Evolutionary conservation across 139 green algal species (phyloP).

Genomic region (Eudorina sp.): DNA sequence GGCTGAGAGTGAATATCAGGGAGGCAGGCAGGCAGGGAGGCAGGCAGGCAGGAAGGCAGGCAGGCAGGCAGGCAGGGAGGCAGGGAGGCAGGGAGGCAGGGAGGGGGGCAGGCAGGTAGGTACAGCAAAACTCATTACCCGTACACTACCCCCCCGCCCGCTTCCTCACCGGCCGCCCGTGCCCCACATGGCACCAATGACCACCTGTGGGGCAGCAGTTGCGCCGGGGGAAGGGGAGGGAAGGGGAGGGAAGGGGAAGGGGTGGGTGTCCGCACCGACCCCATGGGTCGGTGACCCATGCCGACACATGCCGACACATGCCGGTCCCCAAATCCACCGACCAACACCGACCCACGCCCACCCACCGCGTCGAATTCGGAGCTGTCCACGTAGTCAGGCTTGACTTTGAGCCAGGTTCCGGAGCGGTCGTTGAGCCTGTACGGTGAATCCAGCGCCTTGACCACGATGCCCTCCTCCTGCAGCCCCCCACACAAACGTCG

Average conservation of each 20-base stretch:
- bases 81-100: not conserved
- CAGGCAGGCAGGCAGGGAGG: no score
- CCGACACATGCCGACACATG: no score
- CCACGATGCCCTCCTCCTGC: conserved; percentile 89
- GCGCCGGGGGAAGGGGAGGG: not conserved
- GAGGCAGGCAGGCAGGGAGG: no score
- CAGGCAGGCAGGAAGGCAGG: no score
- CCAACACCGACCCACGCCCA: no score
- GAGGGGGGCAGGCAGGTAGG: no score
- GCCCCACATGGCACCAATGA: conserved; percentile 80
- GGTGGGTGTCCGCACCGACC: no score
- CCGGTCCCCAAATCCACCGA: no score
- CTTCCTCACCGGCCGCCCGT: conserved; percentile 46
- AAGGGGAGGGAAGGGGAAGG: no score
- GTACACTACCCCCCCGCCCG: not conserved
- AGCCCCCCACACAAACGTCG: not conserved
- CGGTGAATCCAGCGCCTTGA: conserved; percentile 81
- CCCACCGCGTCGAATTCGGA: conserved; percentile 69
- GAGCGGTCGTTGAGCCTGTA: conserved; percentile 84
- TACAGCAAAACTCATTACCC: no score
- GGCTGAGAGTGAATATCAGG: no score
- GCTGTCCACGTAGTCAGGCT: conserved; percentile 86
- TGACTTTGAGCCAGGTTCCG: conserved; percentile 78
- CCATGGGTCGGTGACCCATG: no score
- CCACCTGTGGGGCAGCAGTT: not conserved